Percentiles rank a stretch among this genome's conserved stretches.
phyloP scores from a whole-genome alignment of 352 stramenopile species.

The Phytophthora sojae region DNA sequence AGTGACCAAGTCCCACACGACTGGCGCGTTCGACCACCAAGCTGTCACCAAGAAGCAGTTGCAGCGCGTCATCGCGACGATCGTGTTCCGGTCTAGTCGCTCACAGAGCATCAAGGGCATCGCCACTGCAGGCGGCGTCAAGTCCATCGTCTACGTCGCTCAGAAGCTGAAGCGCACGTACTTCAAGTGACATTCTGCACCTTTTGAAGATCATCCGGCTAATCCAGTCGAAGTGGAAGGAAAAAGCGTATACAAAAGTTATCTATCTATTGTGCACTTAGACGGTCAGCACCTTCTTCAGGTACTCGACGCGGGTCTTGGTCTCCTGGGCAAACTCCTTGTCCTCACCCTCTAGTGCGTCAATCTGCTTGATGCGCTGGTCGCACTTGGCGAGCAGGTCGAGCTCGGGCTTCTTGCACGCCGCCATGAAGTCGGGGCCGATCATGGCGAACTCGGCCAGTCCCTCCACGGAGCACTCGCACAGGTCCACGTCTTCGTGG shows the following conservation, averaged over 20 bases:
- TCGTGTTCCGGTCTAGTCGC: slow-evolving; percentile 86
- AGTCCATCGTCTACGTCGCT: slow-evolving; percentile 82
- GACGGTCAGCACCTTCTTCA: slow-evolving; percentile 51
- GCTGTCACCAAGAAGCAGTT: slow-evolving; percentile 69
- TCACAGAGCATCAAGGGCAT: slow-evolving; percentile 92
- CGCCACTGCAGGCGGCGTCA: slow-evolving; percentile 80
- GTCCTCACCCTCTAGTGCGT: slow-evolving; percentile 69
- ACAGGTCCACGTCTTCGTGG: slow-evolving; percentile 81
- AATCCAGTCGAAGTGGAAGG: neutral
- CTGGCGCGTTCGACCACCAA: slow-evolving; percentile 36
- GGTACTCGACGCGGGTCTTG: slow-evolving; percentile 57
- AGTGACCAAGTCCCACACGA: slow-evolving; percentile 35
- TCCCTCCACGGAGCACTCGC: slow-evolving; percentile 76
- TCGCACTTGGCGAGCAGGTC: slow-evolving; percentile 54
- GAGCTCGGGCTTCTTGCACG: slow-evolving; percentile 62
- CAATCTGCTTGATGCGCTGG: slow-evolving; percentile 67
- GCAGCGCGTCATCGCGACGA: slow-evolving; percentile 63
- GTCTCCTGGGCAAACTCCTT: slow-evolving; percentile 78
- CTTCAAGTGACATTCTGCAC: slow-evolving; percentile 40
- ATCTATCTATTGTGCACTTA: slow-evolving; percentile 32
- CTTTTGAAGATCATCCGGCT: neutral
- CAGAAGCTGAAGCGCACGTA: slow-evolving; percentile 91
- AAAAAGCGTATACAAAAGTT: slow-evolving; percentile 36
- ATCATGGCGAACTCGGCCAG: slow-evolving; percentile 75
- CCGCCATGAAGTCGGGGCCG: slow-evolving; percentile 63